A percentile compares a stretch with the other conserved stretches of the same genome.
phyloP scores from a whole-genome alignment of 2,329 filamentous ascomycete species.

The Ascochyta rabiei region DNA sequence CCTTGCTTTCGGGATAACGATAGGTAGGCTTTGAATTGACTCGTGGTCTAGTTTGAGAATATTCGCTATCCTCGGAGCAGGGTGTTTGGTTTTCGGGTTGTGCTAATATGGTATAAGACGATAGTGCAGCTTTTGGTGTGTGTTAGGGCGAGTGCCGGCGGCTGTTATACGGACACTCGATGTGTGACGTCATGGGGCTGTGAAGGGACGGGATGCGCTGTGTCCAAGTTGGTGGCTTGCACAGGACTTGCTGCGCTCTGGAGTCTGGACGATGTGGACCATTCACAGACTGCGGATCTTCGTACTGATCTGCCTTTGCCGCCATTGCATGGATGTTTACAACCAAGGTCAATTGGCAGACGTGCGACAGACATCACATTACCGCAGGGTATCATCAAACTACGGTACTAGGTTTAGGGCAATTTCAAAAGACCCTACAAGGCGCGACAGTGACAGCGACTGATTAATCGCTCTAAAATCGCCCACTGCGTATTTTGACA shows the following conservation, averaged over 20 bases:
- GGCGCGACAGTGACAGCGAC: too few relatives aligned
- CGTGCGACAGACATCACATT: too few relatives aligned
- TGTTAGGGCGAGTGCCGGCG: slow-evolving; percentile 1
- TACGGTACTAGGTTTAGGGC: too few relatives aligned
- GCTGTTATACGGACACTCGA: slow-evolving; percentile 7
- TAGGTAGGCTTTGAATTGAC: background rate
- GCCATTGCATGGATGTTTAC: too few relatives aligned
- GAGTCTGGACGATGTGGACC: background rate
- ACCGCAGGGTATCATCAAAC: too few relatives aligned
- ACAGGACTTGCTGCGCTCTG: background rate
- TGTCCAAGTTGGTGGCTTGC: background rate
- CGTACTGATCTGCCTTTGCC: background rate
- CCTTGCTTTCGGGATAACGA: background rate
- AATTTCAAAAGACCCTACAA: too few relatives aligned
- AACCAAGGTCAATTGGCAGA: background rate
- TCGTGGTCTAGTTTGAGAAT: background rate
- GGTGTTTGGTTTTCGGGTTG: slow-evolving; percentile 7
- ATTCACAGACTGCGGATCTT: background rate
- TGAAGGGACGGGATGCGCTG: background rate
- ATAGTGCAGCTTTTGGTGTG: slow-evolving; percentile 3
- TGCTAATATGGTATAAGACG: slow-evolving; percentile 5
- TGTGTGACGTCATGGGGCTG: slow-evolving; percentile 13
- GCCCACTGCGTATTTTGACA: too few relatives aligned
- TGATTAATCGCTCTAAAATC: too few relatives aligned
- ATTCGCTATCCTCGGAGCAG: background rate